A percentile compares a stretch with the other conserved stretches of the same genome.
phyloP scores from a whole-genome alignment of 768 basidiomycete species.

The Tulasnella sp. region DNA sequence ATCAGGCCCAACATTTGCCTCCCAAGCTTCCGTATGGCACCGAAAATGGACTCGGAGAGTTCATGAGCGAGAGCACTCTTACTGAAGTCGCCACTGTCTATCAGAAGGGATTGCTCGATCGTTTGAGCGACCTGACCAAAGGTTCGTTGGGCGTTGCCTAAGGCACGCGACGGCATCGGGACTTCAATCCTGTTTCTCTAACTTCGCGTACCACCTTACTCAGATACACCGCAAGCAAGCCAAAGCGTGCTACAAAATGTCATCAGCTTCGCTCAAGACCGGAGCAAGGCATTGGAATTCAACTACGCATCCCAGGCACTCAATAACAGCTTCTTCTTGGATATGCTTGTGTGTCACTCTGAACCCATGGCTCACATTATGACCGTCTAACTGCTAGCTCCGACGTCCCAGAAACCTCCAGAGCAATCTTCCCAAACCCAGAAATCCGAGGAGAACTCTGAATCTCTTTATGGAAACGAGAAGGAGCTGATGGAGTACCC shows the following conservation, averaged over 20 bases:
- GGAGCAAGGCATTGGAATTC: slow-evolving; percentile 65
- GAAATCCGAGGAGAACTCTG: slow-evolving; percentile 24
- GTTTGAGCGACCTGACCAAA: slow-evolving; percentile 69
- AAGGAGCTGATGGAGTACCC: slow-evolving; percentile 42
- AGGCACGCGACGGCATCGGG: not conserved
- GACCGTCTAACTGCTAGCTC: not conserved
- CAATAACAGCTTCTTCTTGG: slow-evolving; percentile 94
- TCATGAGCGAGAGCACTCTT: slow-evolving; percentile 70
- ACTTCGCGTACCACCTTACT: slow-evolving; percentile 11
- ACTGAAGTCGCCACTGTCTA: slow-evolving; percentile 74
- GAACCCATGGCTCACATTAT: not conserved
- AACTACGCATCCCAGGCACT: slow-evolving; percentile 89
- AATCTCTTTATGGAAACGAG: slow-evolving; percentile 39
- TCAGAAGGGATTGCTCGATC: slow-evolving; percentile 75
- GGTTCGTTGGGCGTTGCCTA: slow-evolving; percentile 45
- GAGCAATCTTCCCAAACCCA: slow-evolving; percentile 30
- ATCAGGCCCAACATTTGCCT: slow-evolving; percentile 38
- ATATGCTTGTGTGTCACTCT: slow-evolving; percentile 63
- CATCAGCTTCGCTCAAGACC: slow-evolving; percentile 57
- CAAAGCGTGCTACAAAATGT: slow-evolving; percentile 67
- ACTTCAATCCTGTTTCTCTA: not conserved
- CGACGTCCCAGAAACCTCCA: slow-evolving; percentile 44
- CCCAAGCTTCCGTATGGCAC: slow-evolving; percentile 57
- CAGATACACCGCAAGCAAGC: slow-evolving; percentile 57
- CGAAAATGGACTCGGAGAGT: slow-evolving; percentile 70